Base-by-base conservation (phyloP, 148 eudicot genomes). In the Chenopodium berlandieri region DNA sequence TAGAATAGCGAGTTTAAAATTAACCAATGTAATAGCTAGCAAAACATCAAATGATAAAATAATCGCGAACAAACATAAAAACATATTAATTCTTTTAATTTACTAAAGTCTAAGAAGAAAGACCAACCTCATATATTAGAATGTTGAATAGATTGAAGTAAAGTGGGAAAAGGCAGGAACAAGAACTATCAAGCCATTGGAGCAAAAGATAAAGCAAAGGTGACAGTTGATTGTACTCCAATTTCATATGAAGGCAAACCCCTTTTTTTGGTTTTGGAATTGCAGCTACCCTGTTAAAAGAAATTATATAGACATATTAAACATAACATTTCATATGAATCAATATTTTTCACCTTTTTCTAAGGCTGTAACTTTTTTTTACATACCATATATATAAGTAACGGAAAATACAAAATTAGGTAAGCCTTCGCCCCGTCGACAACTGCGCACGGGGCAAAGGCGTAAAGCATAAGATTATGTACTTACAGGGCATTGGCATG, bases 401-500 rank as follows among this genome's bases (percentile, higher is more conserved):
- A 50, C 54, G 16, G 0, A 50, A 8, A 11, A 50, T 50, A 50
- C 0, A 50, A 1, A 50, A 50, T 12, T 50, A 50, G 54, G 54
- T 50, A 48, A 48, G 12, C 2, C 52, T 48, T 48, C 52, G 17
- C 7, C 44, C 44, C 7, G 44, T 40, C 0, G 44, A 5, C 44
- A 40, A 40, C 44, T 40, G 6, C 7, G 7, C 44, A 40, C 40
- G 44, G 44, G 44, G 44, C 44, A 7, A 40, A 40, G 44, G 44
- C 44, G 0, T 16, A 27, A 17, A 9, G 5, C 17, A 20, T 20
- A 60, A 77, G 34, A 75, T 60, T 27, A 27, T 8, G 44, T 40
- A 80, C 98, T 90, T 78, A 94, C 98, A 94, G 25, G 81, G 94
- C 83, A 88, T 92, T 94, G 31, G 98, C 98, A 83, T 91, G 93